Evolutionary conservation across 2,329 filamentous ascomycete genomes (phyloP).

Genomic region (Cordyceps militaris): DNA sequence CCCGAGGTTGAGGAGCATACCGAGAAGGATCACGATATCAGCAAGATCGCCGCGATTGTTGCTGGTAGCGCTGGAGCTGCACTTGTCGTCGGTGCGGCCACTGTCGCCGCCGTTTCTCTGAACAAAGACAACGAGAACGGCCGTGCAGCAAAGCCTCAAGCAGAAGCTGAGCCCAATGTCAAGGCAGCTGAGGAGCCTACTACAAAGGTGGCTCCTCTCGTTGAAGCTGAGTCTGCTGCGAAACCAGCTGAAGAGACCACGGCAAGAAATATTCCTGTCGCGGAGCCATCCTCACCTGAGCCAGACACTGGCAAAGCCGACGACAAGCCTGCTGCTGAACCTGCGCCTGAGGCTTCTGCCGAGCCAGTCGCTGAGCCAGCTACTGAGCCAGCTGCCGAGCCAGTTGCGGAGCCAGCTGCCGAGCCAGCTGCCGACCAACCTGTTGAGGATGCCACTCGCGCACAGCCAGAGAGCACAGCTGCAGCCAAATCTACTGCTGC

Average conservation of each 20-base stretch:
- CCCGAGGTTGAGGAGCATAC: not conserved
- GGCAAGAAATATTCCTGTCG: not conserved
- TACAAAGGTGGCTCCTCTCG: not conserved
- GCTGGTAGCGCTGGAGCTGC: not conserved
- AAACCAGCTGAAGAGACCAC: not conserved
- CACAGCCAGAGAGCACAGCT: not conserved
- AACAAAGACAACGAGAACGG: not conserved
- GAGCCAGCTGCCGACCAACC: not conserved
- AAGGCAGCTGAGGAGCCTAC: not conserved
- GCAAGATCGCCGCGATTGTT: conserved; percentile 1
- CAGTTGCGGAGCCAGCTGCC: not conserved
- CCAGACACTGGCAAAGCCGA: not conserved
- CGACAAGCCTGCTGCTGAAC: not conserved
- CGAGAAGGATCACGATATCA: not conserved
- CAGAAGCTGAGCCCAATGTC: not conserved
- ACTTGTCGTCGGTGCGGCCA: not conserved
- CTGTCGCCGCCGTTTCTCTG: not conserved
- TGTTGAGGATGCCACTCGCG: not conserved
- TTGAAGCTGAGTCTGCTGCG: not conserved
- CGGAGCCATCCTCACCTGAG: not conserved
- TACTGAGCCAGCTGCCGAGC: not conserved
- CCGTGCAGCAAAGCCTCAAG: not conserved
- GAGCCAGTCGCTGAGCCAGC: not conserved
- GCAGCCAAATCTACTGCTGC: not conserved
- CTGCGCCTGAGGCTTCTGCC: not conserved